Conservation (phyloP, 2,329 filamentous ascomycete species). For the Neofusicoccum parvum region DNA sequence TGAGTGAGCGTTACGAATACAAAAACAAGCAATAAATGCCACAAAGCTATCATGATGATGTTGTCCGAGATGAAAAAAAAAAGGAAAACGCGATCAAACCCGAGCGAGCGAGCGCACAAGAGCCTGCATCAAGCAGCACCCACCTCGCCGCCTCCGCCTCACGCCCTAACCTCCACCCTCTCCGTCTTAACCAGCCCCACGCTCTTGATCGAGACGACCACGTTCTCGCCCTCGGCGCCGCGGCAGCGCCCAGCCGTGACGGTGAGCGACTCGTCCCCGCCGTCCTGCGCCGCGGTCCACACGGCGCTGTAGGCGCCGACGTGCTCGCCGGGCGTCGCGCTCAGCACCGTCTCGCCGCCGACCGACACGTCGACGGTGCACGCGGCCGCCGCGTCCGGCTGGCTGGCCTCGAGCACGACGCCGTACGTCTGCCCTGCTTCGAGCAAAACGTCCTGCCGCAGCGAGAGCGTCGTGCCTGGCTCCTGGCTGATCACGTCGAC, state of each 20-base stretch:
- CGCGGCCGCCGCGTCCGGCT: slow-evolving; percentile 26
- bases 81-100: not conserved
- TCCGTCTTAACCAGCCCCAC: not conserved
- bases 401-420: slow-evolving; percentile 32
- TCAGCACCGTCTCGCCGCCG: not conserved
- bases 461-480: slow-evolving; percentile 26
- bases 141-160: not conserved
- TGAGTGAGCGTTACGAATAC: slow-evolving; percentile 6
- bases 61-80: slow-evolving; percentile 4
- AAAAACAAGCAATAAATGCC: not conserved
- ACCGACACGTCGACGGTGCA: not conserved
- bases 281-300: not conserved
- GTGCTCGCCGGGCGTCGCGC: not conserved
- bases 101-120: not conserved
- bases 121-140: not conserved
- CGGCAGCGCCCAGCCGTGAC: not conserved
- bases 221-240: not conserved
- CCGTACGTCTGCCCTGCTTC: slow-evolving; percentile 31
- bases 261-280: not conserved
- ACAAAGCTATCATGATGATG: not conserved
- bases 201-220: not conserved
- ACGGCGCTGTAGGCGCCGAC: slow-evolving; percentile 11
- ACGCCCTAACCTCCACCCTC: not conserved
- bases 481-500: slow-evolving; percentile 30
- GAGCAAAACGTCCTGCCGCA: slow-evolving; percentile 33